Percentiles rank a stretch among this genome's conserved stretches.
phyloP scores from a whole-genome alignment of 2,329 filamentous ascomycete species.

The Curvularia sp. region DNA sequence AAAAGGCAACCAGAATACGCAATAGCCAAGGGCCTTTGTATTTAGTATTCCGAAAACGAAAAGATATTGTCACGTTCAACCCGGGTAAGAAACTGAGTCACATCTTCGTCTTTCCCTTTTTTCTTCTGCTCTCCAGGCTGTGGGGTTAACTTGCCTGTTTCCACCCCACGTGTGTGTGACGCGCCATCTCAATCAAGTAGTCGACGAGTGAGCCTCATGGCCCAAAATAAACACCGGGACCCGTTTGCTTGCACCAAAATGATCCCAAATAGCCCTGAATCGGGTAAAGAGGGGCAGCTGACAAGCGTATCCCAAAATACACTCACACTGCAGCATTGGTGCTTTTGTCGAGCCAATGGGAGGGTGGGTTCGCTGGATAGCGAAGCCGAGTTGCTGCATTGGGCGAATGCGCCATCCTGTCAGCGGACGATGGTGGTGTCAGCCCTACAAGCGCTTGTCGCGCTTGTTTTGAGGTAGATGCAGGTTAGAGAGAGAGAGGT shows the following conservation, averaged over 20 bases:
- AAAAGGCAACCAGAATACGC: neutral
- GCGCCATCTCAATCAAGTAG: neutral
- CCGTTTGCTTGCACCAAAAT: neutral
- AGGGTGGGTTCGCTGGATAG: neutral
- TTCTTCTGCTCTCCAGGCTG: neutral
- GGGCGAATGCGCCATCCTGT: slow-evolving; percentile 14
- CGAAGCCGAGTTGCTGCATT: slow-evolving; percentile 7
- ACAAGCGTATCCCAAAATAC: slow-evolving; percentile 18
- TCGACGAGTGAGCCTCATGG: neutral
- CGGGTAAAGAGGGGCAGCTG: slow-evolving; percentile 8
- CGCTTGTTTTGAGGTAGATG: slow-evolving; percentile 26
- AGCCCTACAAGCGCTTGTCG: slow-evolving; percentile 44
- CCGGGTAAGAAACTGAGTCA: too few species aligned
- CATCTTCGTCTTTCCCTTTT: neutral
- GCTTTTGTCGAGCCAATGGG: neutral
- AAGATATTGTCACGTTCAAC: neutral
- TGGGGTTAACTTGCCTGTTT: neutral
- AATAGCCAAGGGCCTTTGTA: neutral
- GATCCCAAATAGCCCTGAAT: slow-evolving; percentile 11
- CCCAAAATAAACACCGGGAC: neutral
- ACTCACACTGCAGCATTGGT: neutral
- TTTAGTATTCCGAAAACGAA: neutral
- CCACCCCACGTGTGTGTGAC: neutral
- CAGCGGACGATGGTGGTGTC: slow-evolving; percentile 18
- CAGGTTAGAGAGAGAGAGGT: neutral